A percentile compares a stretch with the other conserved stretches of the same genome.
phyloP scores from a whole-genome alignment of 2,329 filamentous ascomycete genomes.

The Hypoxylon sp. region DNA sequence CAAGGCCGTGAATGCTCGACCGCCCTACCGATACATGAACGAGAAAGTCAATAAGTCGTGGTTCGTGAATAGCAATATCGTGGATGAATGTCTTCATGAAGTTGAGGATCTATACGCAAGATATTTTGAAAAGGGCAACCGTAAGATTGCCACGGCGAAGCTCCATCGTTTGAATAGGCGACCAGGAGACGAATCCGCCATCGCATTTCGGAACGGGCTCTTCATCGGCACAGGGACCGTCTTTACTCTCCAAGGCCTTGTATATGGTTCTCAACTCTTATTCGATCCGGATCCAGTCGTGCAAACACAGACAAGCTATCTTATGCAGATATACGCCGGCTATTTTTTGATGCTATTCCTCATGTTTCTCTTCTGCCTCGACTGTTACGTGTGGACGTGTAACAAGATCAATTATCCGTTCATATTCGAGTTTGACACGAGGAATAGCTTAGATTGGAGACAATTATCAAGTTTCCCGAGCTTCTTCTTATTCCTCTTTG shows the following conservation, averaged over 20 bases:
- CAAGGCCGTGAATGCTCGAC: constrained; percentile 85
- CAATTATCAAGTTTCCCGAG: constrained; percentile 89
- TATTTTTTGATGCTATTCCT: constrained; percentile 89
- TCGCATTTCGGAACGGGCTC: constrained; percentile 73
- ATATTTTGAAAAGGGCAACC: constrained; percentile 95
- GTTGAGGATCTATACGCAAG: constrained; percentile 94
- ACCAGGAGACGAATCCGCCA: constrained; percentile 68
- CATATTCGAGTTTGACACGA: constrained; percentile 94
- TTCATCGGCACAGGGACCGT: constrained; percentile 78
- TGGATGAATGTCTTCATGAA: constrained; percentile 83
- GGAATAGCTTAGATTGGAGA: constrained; percentile 90
- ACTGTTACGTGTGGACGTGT: constrained; percentile 85
- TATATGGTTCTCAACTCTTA: constrained; percentile 71
- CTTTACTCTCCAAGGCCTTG: constrained; percentile 75
- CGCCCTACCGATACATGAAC: constrained; percentile 84
- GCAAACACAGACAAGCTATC: constrained; percentile 71
- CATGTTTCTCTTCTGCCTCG: constrained; percentile 85
- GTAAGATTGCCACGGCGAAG: constrained; percentile 90
- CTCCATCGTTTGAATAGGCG: constrained; percentile 79
- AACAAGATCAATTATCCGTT: constrained; percentile 96
- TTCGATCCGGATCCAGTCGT: constrained; percentile 64
- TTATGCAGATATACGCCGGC: constrained; percentile 92
- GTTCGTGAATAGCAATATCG: constrained; percentile 90
- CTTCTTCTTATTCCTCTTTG: constrained; percentile 83
- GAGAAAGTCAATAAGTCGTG: constrained; percentile 92